Conservation (phyloP, 805 yeast genomes). For the Ogataea methanolica region DNA sequence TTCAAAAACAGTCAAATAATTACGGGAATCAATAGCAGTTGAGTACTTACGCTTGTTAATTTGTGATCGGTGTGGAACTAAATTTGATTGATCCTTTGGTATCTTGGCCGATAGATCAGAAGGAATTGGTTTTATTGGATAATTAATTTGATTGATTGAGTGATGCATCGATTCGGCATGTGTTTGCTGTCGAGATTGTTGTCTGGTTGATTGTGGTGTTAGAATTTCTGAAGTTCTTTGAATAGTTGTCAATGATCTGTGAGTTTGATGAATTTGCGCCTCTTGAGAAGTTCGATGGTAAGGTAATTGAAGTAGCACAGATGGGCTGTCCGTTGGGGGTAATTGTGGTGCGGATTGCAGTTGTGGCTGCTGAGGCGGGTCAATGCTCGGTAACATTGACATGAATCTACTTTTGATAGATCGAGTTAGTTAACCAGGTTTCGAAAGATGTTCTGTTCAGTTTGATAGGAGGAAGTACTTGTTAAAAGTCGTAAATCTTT, state of each 20-base stretch:
- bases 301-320: not conserved
- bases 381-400: not conserved
- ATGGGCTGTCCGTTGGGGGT: not conserved
- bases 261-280: not conserved
- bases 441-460: too few species aligned
- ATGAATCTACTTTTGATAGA: too few species aligned
- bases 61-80: constrained; percentile 14
- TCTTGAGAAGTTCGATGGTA: too few species aligned
- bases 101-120: constrained; percentile 7
- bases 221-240: too few species aligned
- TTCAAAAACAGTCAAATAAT: constrained; percentile 66
- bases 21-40: constrained; percentile 69
- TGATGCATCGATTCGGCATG: not conserved
- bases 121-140: constrained; percentile 22
- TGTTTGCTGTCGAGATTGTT: not conserved
- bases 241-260: not conserved
- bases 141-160: constrained; percentile 14
- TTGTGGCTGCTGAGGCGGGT: not conserved
- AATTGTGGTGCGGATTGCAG: not conserved
- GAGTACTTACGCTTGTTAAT: constrained; percentile 50
- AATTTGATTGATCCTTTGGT: constrained; percentile 18
- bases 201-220: not conserved
- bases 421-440: too few species aligned
- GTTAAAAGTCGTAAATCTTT: too few species aligned
- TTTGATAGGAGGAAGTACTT: too few species aligned